These are phyloP conservation scores for Heliamphora pulchella DNA, from an alignment of 179 eudicot species.

Conservation along the genomic window DNA sequence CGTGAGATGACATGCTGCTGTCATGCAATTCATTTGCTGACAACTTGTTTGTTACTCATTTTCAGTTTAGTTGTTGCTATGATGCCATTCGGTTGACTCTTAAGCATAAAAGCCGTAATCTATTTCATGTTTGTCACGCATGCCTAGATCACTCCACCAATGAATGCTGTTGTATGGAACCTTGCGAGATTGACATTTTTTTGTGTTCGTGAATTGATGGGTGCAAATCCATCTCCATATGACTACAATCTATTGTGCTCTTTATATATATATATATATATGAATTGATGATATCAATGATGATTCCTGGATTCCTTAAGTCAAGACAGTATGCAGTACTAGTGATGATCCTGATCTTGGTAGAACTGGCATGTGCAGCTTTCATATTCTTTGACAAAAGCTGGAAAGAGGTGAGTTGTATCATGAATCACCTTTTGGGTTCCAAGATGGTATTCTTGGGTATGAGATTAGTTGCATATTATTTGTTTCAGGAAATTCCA, in stretches of 20 bases:
- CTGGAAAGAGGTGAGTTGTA: constrained; percentile 66
- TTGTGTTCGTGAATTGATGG: neutral
- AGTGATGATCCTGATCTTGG: constrained; percentile 69
- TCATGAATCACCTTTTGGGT: constrained; percentile 1
- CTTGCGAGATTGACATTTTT: neutral
- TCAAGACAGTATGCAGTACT: constrained; percentile 59
- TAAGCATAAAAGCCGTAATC: neutral
- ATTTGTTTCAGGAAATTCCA: constrained; percentile 56
- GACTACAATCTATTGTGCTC: too few relatives aligned
- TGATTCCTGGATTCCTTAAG: constrained; percentile 47
- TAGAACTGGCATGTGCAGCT: constrained; percentile 79
- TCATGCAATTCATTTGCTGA: neutral
- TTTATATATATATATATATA: too few relatives aligned
- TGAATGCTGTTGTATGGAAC: neutral
- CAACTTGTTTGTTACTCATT: neutral
- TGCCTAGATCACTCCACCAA: neutral
- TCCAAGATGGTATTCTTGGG: constrained; percentile 3
- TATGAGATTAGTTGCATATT: neutral
- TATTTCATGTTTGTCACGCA: neutral
- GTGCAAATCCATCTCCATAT: neutral
- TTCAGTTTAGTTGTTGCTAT: neutral
- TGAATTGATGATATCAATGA: too few relatives aligned
- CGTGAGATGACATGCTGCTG: neutral
- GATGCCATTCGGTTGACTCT: neutral
- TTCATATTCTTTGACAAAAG: constrained; percentile 72